Evolutionary conservation across 768 basidiomycete genomes (phyloP), one percentile per base, ranked within the genome.

Genomic region (Trametes sanguinea): DNA sequence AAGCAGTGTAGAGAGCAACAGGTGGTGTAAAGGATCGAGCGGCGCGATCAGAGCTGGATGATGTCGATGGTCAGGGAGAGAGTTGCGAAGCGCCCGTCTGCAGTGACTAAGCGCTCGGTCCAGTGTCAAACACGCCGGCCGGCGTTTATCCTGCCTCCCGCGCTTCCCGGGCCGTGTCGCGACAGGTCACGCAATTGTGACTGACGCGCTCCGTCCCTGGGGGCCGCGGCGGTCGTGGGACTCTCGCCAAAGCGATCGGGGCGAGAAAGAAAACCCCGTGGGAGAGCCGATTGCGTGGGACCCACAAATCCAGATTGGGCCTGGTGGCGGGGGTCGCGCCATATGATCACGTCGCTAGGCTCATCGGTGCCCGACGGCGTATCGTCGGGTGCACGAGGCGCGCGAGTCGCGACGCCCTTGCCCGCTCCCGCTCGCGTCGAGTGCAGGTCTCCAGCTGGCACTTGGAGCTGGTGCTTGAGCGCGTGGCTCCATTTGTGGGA

Each of bases 21-120:
- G 22, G 17, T 37, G 43, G 54, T 17, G 47, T 8, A 17, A 30
- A 11, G 46, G 57, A 43, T 57, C 55, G 61, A 57, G 55, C 42
- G 61, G 51, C 17, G 52, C 56, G 53, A 63, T 63, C 62, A 54
- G 62, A 62, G 35, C 61, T 50, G 46, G 63, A 52, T 60, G 63
- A 60, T 60, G 62, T 48, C 54, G 57, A 46, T 42, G 54, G 22
- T 48, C 43, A 54, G 57, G 57, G 47, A 11, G 57, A 63, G 52
- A 11, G 22, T 22, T 47, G 45, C n/a, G 56, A n/a, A 47, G 51
- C 61, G 56, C 61, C 51, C 30, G 53, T 13, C 11, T 11, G 11
- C n/a, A 4, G 32, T 46, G 33, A 40, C 30, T 42, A 57, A 54
- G 56, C 61, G 61, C 54, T 11, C 45, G 22, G 22, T 22, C 22